Conservation (phyloP, 2,329 filamentous ascomycete species). For the Ophiostoma quercus region DNA sequence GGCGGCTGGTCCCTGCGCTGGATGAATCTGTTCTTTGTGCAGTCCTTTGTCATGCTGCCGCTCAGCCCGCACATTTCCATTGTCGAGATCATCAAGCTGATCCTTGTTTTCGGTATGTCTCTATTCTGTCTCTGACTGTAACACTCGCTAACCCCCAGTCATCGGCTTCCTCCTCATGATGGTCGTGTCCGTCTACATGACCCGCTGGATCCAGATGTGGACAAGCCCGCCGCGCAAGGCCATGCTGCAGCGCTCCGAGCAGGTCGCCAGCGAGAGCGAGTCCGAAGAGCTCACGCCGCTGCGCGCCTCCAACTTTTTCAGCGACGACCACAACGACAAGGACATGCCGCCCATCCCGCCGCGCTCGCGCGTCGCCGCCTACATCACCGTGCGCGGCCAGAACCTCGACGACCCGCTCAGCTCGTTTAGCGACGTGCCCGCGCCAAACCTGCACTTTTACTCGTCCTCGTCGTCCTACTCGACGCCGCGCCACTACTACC, state of each 20-base stretch:
- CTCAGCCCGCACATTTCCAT: constrained; percentile 51
- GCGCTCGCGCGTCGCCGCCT: constrained; percentile 25
- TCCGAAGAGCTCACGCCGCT: constrained; percentile 24
- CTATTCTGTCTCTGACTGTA: not conserved
- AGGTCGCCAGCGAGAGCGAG: constrained; percentile 29
- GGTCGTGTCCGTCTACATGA: constrained; percentile 49
- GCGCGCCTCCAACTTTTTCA: constrained; percentile 21
- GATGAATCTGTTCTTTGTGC: constrained; percentile 56
- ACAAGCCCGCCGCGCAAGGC: constrained; percentile 50
- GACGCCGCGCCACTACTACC: constrained; percentile 1
- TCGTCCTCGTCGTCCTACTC: not conserved
- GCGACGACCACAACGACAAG: constrained; percentile 18
- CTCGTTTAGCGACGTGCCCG: constrained; percentile 27
- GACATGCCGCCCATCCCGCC: constrained; percentile 22
- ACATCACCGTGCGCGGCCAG: constrained; percentile 28
- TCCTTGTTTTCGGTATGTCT: constrained; percentile 49
- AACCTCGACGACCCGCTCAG: constrained; percentile 27
- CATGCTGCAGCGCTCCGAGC: constrained; percentile 47
- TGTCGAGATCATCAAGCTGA: constrained; percentile 53
- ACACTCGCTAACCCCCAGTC: constrained; percentile 32
- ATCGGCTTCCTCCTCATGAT: constrained; percentile 52
- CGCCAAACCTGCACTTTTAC: constrained; percentile 27
- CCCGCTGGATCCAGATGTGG: constrained; percentile 48
- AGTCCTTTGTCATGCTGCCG: constrained; percentile 54
- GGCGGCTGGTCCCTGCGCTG: constrained; percentile 54